Evolutionary conservation across 306 rosid species (phyloP).

Genomic region (Cajanus cajan): DNA sequence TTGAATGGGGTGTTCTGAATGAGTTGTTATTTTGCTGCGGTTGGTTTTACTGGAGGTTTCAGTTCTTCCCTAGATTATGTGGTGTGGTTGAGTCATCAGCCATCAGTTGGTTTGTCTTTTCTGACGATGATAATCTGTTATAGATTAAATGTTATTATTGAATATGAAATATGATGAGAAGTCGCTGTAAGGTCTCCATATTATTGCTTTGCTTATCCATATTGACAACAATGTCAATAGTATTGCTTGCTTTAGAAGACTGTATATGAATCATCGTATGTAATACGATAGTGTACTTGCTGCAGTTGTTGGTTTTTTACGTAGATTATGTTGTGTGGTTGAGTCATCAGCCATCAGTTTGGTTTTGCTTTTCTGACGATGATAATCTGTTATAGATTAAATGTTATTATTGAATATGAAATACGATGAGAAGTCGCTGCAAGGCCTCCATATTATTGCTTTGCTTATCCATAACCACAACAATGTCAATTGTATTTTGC

Average conservation of each 20-base stretch:
- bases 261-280: not conserved
- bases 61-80: not conserved
- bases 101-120: not conserved
- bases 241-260: not conserved
- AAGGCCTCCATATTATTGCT: not conserved
- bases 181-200: not conserved
- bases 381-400: not conserved
- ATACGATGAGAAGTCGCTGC: not conserved
- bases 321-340: not conserved
- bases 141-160: not conserved
- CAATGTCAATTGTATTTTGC: not conserved
- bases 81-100: not conserved
- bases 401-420: not conserved
- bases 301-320: not conserved
- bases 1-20: conserved; percentile 6
- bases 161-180: not conserved
- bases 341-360: not conserved
- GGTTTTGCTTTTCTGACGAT: conserved; percentile 2
- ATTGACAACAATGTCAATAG: not conserved
- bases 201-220: not conserved
- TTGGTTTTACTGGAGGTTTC: not conserved
- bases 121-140: not conserved
- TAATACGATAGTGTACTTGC: no score
- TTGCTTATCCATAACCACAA: not conserved
- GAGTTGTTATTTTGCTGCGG: not conserved